These are phyloP conservation scores for Hortiboletus rubellus DNA, from an alignment of 1,284 basidiomycete species.

Conservation along the genomic window DNA sequence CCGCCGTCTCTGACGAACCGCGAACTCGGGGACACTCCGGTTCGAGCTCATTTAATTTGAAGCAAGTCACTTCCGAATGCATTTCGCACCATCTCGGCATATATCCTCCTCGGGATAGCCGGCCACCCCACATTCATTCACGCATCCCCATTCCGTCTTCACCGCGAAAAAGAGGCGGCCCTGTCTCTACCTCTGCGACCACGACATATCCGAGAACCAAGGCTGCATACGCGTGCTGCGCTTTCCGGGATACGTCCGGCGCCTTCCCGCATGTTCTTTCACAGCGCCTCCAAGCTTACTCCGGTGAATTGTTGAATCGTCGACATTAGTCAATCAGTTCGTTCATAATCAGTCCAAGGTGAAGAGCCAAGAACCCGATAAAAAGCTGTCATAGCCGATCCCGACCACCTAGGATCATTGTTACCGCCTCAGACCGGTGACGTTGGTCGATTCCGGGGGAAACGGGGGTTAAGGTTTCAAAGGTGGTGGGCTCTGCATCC, in stretches of 20 bases:
- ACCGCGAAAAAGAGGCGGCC: neutral
- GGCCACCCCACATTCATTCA: neutral
- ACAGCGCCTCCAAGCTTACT: neutral
- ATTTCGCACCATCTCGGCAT: neutral
- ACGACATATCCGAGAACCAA: neutral
- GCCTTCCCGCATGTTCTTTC: neutral
- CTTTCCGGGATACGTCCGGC: neutral
- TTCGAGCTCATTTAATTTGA: neutral
- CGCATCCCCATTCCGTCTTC: constrained; percentile 5
- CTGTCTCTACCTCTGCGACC: neutral
- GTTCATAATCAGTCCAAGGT: neutral
- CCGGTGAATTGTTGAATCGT: neutral
- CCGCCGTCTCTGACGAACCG: neutral
- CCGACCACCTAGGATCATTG: neutral
- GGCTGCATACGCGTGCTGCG: neutral
- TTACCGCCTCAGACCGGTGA: neutral
- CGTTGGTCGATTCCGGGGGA: neutral
- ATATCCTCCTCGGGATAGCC: neutral
- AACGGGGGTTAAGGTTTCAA: neutral
- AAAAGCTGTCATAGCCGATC: neutral
- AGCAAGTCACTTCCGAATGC: neutral
- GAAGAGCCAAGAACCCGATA: neutral
- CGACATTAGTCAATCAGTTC: neutral
- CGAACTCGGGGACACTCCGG: neutral
- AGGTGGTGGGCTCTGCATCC: neutral